Percentiles rank a stretch among this genome's conserved stretches.
phyloP scores from a whole-genome alignment of 2,329 filamentous ascomycete species.

The Pyrenophora tritici-repentis region DNA sequence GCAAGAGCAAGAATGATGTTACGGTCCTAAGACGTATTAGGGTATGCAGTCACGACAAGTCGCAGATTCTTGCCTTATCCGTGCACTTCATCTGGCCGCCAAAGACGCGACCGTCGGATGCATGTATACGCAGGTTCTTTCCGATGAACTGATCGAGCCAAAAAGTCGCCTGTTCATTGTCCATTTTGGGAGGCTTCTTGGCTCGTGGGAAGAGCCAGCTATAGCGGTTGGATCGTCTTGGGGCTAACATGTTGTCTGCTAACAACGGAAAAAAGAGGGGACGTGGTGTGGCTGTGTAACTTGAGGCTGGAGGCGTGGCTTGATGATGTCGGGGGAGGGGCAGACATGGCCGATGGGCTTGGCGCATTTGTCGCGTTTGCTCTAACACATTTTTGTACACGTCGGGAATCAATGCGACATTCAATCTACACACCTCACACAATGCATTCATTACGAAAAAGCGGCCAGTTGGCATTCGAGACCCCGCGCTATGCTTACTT shows the following conservation, averaged over 20 bases:
- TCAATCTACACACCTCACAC: conserved; percentile 10
- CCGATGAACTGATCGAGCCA: conserved; percentile 72
- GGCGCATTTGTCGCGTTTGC: conserved; percentile 36
- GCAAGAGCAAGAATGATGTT: conserved; percentile 87
- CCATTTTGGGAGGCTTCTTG: conserved; percentile 45
- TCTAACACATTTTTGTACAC: conserved; percentile 17
- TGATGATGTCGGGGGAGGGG: conserved; percentile 5
- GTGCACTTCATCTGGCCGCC: conserved; percentile 93
- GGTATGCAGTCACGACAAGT: background rate
- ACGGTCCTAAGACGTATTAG: conserved; percentile 64
- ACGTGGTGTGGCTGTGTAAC: conserved; percentile 20
- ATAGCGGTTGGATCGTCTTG: conserved; percentile 12
- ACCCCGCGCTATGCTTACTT: conserved; percentile 12
- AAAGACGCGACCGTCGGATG: conserved; percentile 85
- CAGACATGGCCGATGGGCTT: conserved; percentile 20
- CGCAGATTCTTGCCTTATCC: conserved; percentile 68
- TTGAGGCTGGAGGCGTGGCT: conserved; percentile 14
- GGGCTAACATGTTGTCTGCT: conserved; percentile 10
- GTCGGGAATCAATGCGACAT: conserved; percentile 3
- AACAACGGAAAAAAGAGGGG: conserved; percentile 12
- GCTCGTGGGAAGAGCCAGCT: conserved; percentile 28
- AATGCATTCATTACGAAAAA: conserved; percentile 42
- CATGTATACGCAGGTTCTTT: conserved; percentile 77
- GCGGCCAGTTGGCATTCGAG: conserved; percentile 33
- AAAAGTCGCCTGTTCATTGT: conserved; percentile 58